phyloP scores from a whole-genome alignment of 2,329 filamentous ascomycete species.

The Colletotrichum sp. region DNA sequence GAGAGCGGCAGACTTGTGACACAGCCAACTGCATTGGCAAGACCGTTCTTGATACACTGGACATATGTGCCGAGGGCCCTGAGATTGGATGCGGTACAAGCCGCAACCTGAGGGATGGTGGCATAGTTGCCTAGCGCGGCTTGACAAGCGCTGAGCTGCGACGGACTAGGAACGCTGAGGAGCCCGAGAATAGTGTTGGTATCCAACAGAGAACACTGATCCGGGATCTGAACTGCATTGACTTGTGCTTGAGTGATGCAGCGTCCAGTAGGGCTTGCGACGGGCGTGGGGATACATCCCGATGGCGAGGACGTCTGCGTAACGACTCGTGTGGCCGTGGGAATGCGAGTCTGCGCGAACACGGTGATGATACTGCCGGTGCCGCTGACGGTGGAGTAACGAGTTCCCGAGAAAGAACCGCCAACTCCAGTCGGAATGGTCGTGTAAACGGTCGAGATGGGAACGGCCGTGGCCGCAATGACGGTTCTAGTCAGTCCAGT shows the following conservation, averaged over 20 bases:
- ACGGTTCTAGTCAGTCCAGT: not conserved
- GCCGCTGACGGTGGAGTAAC: not conserved
- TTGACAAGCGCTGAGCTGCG: not conserved
- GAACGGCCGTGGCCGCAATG: not conserved
- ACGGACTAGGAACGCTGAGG: not conserved
- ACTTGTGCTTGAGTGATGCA: not conserved
- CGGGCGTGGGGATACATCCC: not conserved
- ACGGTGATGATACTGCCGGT: not conserved
- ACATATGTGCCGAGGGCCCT: not conserved
- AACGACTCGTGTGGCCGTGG: not conserved
- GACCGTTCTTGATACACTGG: not conserved
- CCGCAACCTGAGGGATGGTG: not conserved
- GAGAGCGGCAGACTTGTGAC: not conserved
- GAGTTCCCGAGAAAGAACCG: not conserved
- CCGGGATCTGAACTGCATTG: not conserved
- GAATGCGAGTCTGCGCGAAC: not conserved
- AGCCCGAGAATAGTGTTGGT: too few species aligned
- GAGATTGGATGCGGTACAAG: accelerated
- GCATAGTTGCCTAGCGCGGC: not conserved
- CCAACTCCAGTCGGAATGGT: not conserved
- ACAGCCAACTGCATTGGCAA: not conserved
- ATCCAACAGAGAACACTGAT: not conserved
- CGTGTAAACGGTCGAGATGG: not conserved
- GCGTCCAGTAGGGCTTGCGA: not conserved
- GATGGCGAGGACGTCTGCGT: not conserved